phyloP scores from a whole-genome alignment of 2,329 filamentous ascomycete species.

The Stemphylium lycopersici region DNA sequence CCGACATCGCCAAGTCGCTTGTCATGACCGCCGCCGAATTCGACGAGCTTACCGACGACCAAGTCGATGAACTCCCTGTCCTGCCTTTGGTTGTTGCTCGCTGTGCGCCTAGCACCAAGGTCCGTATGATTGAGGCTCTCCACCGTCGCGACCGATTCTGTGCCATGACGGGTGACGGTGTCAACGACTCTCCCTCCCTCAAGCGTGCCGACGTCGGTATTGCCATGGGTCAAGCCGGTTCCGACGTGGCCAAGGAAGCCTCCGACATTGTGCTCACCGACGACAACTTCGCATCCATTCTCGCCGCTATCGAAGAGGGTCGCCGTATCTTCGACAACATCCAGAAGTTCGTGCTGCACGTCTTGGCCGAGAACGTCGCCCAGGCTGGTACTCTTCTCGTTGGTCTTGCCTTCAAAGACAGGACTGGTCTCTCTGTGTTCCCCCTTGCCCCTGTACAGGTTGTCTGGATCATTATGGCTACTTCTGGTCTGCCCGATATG shows the following conservation, averaged over 20 bases:
- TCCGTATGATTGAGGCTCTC: conserved; percentile 53
- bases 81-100: conserved; percentile 53
- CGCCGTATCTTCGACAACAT: conserved; percentile 56
- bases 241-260: conserved; percentile 54
- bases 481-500: conserved; percentile 45
- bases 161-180: conserved; percentile 54
- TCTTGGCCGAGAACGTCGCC: conserved; percentile 43
- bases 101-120: conserved; percentile 54
- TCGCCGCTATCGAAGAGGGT: conserved; percentile 54
- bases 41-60: conserved; percentile 51
- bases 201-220: conserved; percentile 55
- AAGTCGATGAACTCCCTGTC: conserved; percentile 49
- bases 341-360: conserved; percentile 49
- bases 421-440: conserved; percentile 42
- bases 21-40: conserved; percentile 49
- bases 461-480: conserved; percentile 50
- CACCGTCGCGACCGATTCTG: conserved; percentile 50
- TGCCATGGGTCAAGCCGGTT: conserved; percentile 53
- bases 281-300: conserved; percentile 54
- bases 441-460: conserved; percentile 47
- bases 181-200: conserved; percentile 55
- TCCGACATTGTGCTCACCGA: conserved; percentile 55
- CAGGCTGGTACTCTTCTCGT: conserved; percentile 44
- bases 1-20: conserved; percentile 37
- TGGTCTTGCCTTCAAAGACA: conserved; percentile 45